Evolutionary conservation across 257 asterid genomes (phyloP), one percentile per base, ranked within the genome.

Genomic region (Avicennia marina): DNA sequence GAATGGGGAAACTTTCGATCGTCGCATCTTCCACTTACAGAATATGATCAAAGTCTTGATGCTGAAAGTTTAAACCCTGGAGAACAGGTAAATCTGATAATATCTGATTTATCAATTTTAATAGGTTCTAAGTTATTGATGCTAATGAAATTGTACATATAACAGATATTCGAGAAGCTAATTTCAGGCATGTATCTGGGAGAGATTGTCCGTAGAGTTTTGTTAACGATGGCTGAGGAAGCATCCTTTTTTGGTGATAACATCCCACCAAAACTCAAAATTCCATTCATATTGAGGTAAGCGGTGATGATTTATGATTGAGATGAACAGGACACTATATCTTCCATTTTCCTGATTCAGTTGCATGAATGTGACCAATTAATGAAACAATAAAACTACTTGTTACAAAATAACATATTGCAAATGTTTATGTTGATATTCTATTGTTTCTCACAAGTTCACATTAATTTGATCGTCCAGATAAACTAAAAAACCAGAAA

Each of bases 171-270:
- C 68, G 98, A 91, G 80, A 91, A 91, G 78, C 33, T 72, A 3
- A 81, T 88, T 16, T 91, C 98, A 34, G 98, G 98, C 34, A 91
- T 88, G 98, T 91, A 88, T 74, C 71, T 91, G 45, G 98, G 98
- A 51, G 98, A 91, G 79, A 74, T 91, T 43, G 94, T 91, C 4
- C 88, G 96, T 34, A 83, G 90, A 71, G 95, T 88, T 38, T 64
- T 91, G 79, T 78, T 66, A 56, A 77, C 77, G 74, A 76, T 91
- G 95, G 96, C 95, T 5, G 74, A 81, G 66, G 95, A 91, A 72
- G 90, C 95, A 36, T 67, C 73, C 41, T 58, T 91, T 61, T 91
- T 91, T 27, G 96, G 96, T 26, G 94, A 85, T 46, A 38, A 13
- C 31, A 44, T 88, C 65, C 98, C 95, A 15, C 75, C 81, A 16